Conservation (phyloP, 192 early-diverging fungal genomes). For the Backusella luteola region DNA sequence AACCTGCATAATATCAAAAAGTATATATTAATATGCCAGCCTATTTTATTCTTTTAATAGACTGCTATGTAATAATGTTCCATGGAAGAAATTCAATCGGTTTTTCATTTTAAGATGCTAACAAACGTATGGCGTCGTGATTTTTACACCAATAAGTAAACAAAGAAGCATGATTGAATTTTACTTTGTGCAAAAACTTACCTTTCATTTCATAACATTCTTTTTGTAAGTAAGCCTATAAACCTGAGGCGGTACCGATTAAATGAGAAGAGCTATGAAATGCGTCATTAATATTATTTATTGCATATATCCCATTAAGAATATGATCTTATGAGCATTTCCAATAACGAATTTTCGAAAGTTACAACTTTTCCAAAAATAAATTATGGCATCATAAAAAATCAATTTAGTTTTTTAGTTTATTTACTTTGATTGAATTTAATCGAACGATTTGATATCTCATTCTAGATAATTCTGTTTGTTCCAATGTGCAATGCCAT, state of each 20-base stretch:
- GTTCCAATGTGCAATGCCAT: too few species aligned
- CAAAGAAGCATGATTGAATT: too few species aligned
- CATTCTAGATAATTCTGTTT: neutral
- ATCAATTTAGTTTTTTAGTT: neutral
- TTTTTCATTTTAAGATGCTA: too few species aligned
- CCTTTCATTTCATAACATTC: too few species aligned
- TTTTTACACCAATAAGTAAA: too few species aligned
- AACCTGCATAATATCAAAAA: neutral
- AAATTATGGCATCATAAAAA: conserved; percentile 3
- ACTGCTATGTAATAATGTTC: neutral
- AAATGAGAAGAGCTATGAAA: too few species aligned
- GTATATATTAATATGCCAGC: neutral
- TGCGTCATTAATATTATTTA: too few species aligned
- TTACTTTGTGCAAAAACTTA: too few species aligned
- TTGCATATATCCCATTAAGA: too few species aligned
- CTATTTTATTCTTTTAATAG: neutral
- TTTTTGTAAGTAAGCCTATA: too few species aligned
- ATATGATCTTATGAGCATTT: neutral
- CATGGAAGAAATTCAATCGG: neutral
- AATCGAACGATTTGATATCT: neutral
- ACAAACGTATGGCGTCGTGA: too few species aligned
- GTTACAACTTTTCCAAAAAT: neutral
- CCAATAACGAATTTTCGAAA: neutral
- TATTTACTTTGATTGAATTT: neutral
- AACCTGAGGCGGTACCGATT: too few species aligned